Conservation (phyloP, 1,284 basidiomycete genomes). For the Boletus subluridellus region DNA sequence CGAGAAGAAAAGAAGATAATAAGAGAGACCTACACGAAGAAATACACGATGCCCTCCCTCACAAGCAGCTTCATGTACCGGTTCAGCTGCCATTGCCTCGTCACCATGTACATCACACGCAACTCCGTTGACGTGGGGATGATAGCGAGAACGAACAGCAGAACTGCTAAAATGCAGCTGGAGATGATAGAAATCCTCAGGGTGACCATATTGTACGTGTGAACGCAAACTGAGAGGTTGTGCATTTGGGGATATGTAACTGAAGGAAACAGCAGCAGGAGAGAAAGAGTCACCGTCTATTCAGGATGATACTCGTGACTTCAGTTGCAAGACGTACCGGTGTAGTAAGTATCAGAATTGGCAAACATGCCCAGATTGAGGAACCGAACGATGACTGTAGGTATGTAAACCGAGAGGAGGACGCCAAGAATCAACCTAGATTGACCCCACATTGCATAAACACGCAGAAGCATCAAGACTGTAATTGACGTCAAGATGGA, state of each 20-base stretch:
- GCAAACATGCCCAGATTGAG: no score
- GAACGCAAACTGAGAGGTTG: neutral
- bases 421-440: no score
- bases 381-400: no score
- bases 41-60: conserved; percentile 7
- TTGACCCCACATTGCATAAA: no score
- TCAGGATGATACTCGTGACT: no score
- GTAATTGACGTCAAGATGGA: no score
- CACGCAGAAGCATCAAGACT: no score
- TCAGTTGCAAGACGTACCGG: no score
- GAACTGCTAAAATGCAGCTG: neutral
- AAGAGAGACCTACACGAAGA: neutral
- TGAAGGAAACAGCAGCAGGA: neutral
- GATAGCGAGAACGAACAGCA: neutral
- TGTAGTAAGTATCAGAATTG: no score
- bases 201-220: neutral
- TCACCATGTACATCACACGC: neutral
- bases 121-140: neutral
- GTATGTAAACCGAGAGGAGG: no score
- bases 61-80: conserved; percentile 5
- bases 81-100: conserved; percentile 3
- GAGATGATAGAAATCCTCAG: neutral
- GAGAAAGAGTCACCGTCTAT: no score
- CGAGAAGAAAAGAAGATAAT: neutral
- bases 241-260: neutral